Percentiles rank a stretch among this genome's conserved stretches.
phyloP scores from a whole-genome alignment of 179 eudicot genomes.

The Silene vulgaris region DNA sequence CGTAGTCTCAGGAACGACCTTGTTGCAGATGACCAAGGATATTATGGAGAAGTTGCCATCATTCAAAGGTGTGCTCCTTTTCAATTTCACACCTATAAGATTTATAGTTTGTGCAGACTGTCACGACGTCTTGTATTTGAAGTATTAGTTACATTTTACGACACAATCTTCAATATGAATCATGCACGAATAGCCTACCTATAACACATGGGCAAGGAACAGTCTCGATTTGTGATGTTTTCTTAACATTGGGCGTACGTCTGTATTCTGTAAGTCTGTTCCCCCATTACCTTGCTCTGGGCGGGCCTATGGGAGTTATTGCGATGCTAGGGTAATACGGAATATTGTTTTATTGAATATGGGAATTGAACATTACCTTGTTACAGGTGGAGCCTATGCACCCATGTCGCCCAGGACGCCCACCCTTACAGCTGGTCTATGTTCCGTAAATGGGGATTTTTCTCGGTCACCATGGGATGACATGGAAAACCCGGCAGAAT shows the following conservation, averaged over 20 bases:
- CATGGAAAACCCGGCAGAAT: constrained; percentile 27
- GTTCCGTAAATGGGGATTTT: constrained; percentile 32
- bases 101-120: too few relatives aligned
- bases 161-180: background rate
- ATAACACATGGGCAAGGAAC: too few relatives aligned
- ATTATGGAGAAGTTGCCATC: constrained; percentile 45
- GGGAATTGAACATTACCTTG: background rate
- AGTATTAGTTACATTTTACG: background rate
- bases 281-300: too few relatives aligned
- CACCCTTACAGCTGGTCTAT: constrained; percentile 41
- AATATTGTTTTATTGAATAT: background rate
- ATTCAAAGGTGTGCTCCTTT: constrained; percentile 36
- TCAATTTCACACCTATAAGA: background rate
- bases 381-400: constrained; percentile 35
- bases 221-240: too few relatives aligned
- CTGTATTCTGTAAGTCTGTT: background rate
- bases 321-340: too few relatives aligned
- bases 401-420: constrained; percentile 54
- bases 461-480: constrained; percentile 36
- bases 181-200: background rate
- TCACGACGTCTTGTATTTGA: background rate
- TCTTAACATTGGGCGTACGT: background rate
- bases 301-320: too few relatives aligned
- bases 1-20: constrained; percentile 49
- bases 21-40: constrained; percentile 53